Conservation (phyloP, 2,329 filamentous ascomycete genomes). For the Botrytis galanthina region DNA sequence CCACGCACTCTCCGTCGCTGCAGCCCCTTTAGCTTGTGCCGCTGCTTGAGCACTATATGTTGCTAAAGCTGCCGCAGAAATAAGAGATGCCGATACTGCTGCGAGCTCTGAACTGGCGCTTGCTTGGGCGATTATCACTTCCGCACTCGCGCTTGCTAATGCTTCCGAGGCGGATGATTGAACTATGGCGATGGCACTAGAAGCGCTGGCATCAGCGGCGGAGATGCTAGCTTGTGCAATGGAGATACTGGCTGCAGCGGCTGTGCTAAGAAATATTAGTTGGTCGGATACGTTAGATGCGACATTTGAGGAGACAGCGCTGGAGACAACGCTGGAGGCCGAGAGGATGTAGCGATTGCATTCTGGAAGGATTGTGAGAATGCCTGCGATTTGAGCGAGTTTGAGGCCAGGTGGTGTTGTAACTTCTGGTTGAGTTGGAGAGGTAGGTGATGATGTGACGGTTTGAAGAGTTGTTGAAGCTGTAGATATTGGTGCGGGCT, state of each 20-base stretch:
- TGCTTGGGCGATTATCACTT: background rate
- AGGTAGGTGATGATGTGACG: background rate
- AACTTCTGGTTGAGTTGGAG: background rate
- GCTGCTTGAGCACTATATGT: slow-evolving; percentile 5
- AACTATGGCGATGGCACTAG: background rate
- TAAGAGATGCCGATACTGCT: background rate
- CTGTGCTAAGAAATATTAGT: background rate
- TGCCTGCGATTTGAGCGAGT: background rate
- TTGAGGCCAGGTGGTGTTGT: background rate
- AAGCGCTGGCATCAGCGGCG: slow-evolving; percentile 1
- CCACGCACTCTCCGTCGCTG: background rate
- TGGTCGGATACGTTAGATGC: slow-evolving; percentile 3
- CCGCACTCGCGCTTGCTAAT: background rate
- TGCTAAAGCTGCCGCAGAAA: background rate
- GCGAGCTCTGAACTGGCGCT: background rate
- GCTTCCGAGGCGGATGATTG: slow-evolving; percentile 7
- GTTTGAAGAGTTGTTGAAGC: background rate
- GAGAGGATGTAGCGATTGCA: background rate
- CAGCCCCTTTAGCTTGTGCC: background rate
- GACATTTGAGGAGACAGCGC: background rate
- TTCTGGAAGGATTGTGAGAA: background rate
- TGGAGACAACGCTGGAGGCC: background rate
- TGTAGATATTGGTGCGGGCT: background rate
- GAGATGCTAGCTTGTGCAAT: background rate
- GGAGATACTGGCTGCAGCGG: background rate